Base-by-base conservation (phyloP, 2,329 filamentous ascomycete species). In the Stemphylium beticola region DNA sequence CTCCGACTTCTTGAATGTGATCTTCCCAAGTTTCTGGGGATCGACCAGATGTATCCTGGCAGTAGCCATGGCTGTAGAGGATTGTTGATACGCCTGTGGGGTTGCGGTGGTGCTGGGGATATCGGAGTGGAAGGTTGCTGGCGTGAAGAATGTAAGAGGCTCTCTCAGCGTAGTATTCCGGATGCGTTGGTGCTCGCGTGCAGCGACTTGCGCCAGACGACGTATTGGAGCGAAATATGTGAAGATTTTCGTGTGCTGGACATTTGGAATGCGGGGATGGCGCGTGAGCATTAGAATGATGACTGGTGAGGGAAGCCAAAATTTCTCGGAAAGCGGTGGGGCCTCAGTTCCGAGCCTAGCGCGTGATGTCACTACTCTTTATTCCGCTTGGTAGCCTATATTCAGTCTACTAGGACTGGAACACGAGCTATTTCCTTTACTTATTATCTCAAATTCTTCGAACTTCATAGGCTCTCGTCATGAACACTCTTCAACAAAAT, bases 1-100 rank as follows among this genome's bases (percentile, higher is more conserved):
- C 20, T 77, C 69, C 2, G 63, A 47, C 15, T 65, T 49, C 29
- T 58, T 61, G 22, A 77, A 68, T 0, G 60, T 61, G 20, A 80
- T 67, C 3, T 61, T 62, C 24, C 78, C 78, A 29, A 81, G 60
- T 29, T 72, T 76, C 15, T 68, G 64, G 4, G 77, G 69, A 53
- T 80, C 73, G 14, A 81, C 73, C 3, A 31, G 76, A 69, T 26
- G 59, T 14, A 77, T 75, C 6, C 64, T 46, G 11, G 78, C 80
- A 29, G 75, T 22, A 18, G 51, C 64, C 72, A 74, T 74, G 8
- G 45, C 63, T 36, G 40, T 38, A n/a, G 22, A 9, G 2, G 31
- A 29, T 20, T 8, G 52, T 20, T 50, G 22, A 54, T 60, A 55
- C 3, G 37, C 46, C 5, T 40, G 46, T 11, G 53, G 15, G 17